These are phyloP conservation scores for Globisporangium megalacanthum DNA, from an alignment of 352 stramenopile species.

Conservation along the genomic window DNA sequence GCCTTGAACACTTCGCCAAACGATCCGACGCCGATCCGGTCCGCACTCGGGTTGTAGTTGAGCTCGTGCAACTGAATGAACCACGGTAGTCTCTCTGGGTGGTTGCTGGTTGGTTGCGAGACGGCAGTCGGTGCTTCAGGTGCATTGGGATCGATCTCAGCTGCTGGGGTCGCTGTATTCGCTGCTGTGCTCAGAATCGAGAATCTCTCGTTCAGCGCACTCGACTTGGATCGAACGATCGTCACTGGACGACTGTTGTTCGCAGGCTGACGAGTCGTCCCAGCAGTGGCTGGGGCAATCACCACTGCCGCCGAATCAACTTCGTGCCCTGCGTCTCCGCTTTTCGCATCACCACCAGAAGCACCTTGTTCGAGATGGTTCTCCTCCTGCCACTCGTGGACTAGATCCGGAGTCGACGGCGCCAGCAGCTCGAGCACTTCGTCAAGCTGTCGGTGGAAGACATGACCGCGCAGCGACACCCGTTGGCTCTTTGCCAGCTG, in stretches of 20 bases:
- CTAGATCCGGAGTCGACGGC: background rate
- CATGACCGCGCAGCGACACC: background rate
- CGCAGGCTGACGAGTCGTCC: no score
- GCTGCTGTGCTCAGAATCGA: background rate
- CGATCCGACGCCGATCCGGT: no score
- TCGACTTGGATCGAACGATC: background rate
- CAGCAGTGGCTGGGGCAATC: no score
- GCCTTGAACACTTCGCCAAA: no score
- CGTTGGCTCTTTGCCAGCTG: constrained; percentile 2
- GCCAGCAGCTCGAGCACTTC: background rate
- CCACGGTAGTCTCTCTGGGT: constrained; percentile 1
- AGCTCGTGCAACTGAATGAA: constrained; percentile 2
- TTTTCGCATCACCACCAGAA: background rate
- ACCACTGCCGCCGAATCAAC: no score
- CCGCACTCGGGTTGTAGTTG: background rate
- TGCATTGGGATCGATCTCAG: background rate
- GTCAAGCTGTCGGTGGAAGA: constrained; percentile 3
- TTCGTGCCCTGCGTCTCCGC: background rate
- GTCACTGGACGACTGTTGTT: background rate
- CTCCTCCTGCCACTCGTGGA: constrained; percentile 1
- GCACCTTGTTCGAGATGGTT: no score
- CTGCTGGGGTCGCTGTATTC: no score
- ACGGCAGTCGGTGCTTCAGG: no score
- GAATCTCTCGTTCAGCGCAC: background rate
- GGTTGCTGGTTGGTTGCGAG: no score